These are phyloP conservation scores for Aspergillus taichungensis DNA, from an alignment of 495 filamentous ascomycete genomes.

Conservation along the genomic window DNA sequence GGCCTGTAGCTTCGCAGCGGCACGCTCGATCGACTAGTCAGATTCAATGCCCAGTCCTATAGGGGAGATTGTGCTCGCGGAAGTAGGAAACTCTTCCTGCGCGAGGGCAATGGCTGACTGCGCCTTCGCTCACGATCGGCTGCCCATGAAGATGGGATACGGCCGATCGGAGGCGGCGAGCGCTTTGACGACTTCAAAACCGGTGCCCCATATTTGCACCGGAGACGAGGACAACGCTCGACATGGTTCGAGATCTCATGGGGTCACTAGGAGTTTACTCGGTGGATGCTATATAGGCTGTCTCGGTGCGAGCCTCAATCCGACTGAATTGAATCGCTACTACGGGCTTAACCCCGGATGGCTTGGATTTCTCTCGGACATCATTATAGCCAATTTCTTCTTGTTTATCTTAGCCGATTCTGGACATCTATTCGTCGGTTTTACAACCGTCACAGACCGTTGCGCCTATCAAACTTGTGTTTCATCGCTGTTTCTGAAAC, in stretches of 20 bases:
- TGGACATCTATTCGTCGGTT: too few relatives aligned
- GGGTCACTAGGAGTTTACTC: too few relatives aligned
- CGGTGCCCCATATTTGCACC: conserved; percentile 43
- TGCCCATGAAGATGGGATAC: conserved; percentile 41
- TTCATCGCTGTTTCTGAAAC: too few relatives aligned
- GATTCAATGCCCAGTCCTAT: conserved; percentile 43
- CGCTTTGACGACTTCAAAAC: conserved; percentile 39
- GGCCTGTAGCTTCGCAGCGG: conserved; percentile 21
- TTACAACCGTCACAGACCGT: too few relatives aligned
- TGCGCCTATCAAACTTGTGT: too few relatives aligned
- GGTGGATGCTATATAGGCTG: too few relatives aligned
- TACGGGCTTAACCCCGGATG: too few relatives aligned
- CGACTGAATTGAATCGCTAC: too few relatives aligned
- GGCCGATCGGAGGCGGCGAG: conserved; percentile 28
- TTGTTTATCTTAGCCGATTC: too few relatives aligned
- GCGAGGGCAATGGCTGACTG: conserved; percentile 28
- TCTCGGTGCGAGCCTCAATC: too few relatives aligned
- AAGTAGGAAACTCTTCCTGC: conserved; percentile 25
- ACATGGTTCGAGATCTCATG: background rate
- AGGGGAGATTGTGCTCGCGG: conserved; percentile 26
- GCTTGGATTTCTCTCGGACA: too few relatives aligned
- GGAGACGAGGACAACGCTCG: conserved; percentile 17
- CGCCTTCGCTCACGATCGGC: conserved; percentile 35
- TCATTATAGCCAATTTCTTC: too few relatives aligned
- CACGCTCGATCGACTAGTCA: conserved; percentile 42